Conservation (phyloP, 176 grass and related monocot species). For the Aechmea fasciata region DNA sequence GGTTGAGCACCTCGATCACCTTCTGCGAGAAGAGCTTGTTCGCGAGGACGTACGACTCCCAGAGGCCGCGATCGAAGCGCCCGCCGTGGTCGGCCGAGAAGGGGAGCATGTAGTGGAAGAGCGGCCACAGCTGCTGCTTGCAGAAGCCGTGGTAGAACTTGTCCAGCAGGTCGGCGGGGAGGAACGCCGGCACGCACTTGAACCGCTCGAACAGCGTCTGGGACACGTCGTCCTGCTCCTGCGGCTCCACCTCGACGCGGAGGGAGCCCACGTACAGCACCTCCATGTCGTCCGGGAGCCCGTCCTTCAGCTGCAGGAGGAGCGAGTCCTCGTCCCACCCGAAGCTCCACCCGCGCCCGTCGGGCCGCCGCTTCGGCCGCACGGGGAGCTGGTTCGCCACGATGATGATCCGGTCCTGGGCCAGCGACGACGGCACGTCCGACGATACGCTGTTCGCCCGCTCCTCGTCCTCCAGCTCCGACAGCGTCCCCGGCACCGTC, state of each 20-base stretch:
- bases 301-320: constrained; percentile 81
- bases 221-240: constrained; percentile 86
- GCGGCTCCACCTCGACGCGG: constrained; percentile 47
- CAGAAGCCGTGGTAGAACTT: constrained; percentile 87
- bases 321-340: constrained; percentile 93
- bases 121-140: constrained; percentile 85
- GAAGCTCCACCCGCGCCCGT: constrained; percentile 76
- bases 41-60: constrained; percentile 83
- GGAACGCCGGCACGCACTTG: constrained; percentile 73
- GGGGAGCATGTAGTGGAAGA: constrained; percentile 98
- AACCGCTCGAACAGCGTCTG: constrained; percentile 73
- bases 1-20: constrained; percentile 84
- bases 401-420: constrained; percentile 63
- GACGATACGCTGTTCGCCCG: constrained; percentile 67
- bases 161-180: constrained; percentile 55
- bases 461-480: constrained; percentile 78
- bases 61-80: constrained; percentile 69
- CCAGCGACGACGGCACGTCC: constrained; percentile 63
- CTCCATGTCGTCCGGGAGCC: constrained; percentile 87
- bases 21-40: constrained; percentile 95
- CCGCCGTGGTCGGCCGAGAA: constrained; percentile 49
- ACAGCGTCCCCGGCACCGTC: constrained; percentile 85
- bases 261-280: constrained; percentile 85
- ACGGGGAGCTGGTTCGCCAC: constrained; percentile 81
- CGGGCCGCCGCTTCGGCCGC: constrained; percentile 56